Conservation (phyloP, 2,329 filamentous ascomycete species). For the Decorospora gaudefroyi region DNA sequence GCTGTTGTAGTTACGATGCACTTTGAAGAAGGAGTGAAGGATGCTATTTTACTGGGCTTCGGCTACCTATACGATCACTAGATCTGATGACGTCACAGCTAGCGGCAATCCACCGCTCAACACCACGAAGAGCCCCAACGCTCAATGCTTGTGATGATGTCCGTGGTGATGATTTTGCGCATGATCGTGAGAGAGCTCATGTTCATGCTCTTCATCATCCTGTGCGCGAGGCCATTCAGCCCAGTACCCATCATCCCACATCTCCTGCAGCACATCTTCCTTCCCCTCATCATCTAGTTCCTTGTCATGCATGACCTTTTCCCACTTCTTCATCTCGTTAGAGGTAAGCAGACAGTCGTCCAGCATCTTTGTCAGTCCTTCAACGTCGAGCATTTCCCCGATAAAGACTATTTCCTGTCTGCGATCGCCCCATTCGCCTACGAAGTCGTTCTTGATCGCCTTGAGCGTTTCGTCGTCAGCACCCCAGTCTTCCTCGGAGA, state of each 20-base stretch:
- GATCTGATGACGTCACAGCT: constrained; percentile 4
- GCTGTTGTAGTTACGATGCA: no score
- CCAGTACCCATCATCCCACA: constrained; percentile 67
- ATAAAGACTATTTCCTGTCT: constrained; percentile 76
- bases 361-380: constrained; percentile 57
- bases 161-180: constrained; percentile 3
- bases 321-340: constrained; percentile 55
- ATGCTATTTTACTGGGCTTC: no score
- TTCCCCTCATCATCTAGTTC: constrained; percentile 46
- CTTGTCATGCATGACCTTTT: constrained; percentile 45
- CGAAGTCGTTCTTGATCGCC: constrained; percentile 57
- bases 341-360: constrained; percentile 67
- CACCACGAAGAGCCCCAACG: neutral
- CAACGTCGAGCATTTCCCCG: constrained; percentile 64
- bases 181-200: constrained; percentile 19
- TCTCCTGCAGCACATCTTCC: constrained; percentile 53
- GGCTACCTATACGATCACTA: neutral
- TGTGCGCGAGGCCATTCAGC: constrained; percentile 51
- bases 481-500: constrained; percentile 58
- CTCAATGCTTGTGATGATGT: constrained; percentile 4
- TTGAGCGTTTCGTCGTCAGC: constrained; percentile 55
- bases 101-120: neutral
- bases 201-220: constrained; percentile 35
- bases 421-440: constrained; percentile 66
- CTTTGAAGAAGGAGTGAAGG: no score